Conservation (phyloP, 176 grass and related monocot genomes). For the Puccinellia tenuiflora region DNA sequence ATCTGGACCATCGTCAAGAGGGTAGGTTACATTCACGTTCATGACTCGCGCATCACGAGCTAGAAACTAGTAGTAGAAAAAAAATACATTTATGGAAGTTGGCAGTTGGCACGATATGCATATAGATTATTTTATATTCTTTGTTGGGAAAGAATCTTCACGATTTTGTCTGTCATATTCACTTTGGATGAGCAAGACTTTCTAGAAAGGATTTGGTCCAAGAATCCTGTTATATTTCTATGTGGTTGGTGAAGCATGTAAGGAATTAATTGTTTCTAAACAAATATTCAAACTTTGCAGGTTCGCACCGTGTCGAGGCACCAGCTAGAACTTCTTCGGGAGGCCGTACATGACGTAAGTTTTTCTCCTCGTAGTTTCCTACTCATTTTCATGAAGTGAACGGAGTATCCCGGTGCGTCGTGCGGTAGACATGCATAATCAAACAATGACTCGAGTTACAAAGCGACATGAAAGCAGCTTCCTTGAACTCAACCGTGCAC, state of each 20-base stretch:
- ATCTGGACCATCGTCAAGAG: not conserved
- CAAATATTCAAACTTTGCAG: constrained; percentile 8
- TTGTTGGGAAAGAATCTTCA: not conserved
- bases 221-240: not conserved
- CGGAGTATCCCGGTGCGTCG: too few species aligned
- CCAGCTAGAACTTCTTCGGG: constrained; percentile 56
- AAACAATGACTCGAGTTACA: too few species aligned
- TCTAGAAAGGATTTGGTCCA: too few species aligned
- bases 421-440: too few species aligned
- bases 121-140: not conserved
- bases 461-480: too few species aligned
- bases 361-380: not conserved
- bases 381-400: too few species aligned
- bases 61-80: too few species aligned
- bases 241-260: not conserved
- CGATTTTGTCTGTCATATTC: not conserved
- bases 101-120: not conserved
- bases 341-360: constrained; percentile 67
- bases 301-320: constrained; percentile 46
- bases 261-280: not conserved
- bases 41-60: too few species aligned
- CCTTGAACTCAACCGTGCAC: too few species aligned
- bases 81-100: too few species aligned
- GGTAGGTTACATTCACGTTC: not conserved
- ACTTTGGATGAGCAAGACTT: too few species aligned